A percentile compares a stretch with the other conserved stretches of the same genome.
phyloP scores from a whole-genome alignment of 768 basidiomycete species.

The Mycena chlorophos region DNA sequence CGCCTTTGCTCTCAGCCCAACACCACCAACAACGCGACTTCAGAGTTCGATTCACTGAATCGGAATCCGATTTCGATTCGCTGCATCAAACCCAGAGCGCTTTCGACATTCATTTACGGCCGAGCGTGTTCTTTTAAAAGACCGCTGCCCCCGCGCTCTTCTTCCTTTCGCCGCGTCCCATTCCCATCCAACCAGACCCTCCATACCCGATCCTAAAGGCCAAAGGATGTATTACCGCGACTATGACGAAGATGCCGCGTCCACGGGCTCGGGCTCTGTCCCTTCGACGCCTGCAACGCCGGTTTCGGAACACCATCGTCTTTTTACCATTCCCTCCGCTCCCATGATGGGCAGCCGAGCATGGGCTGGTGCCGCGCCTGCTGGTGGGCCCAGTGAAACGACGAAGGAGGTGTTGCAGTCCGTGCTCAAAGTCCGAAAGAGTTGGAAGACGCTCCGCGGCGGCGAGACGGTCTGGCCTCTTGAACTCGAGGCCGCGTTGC shows the following conservation, averaged over 20 bases:
- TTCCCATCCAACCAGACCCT: neutral
- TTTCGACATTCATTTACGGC: constrained; percentile 1
- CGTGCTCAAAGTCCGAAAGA: constrained; percentile 68
- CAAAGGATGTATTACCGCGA: constrained; percentile 24
- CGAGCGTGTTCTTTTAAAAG: neutral
- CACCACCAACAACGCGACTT: too few species aligned
- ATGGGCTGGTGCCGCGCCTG: constrained; percentile 12
- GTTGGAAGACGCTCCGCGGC: constrained; percentile 73
- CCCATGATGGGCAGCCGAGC: constrained; percentile 15
- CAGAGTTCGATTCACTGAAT: too few species aligned
- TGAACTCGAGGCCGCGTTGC: constrained; percentile 72
- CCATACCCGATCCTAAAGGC: neutral
- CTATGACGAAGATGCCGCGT: constrained; percentile 14
- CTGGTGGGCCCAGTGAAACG: constrained; percentile 33
- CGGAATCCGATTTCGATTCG: neutral
- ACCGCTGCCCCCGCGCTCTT: neutral
- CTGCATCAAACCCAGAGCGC: too few species aligned
- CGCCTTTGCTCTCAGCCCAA: too few species aligned
- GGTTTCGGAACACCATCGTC: constrained; percentile 14
- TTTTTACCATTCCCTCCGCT: neutral
- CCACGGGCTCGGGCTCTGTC: constrained; percentile 2
- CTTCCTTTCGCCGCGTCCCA: neutral
- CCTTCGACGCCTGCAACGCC: constrained; percentile 19
- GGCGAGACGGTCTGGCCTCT: constrained; percentile 81
- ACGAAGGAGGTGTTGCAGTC: constrained; percentile 64